Evolutionary conservation across 495 filamentous ascomycete genomes (phyloP), one percentile per base, ranked within the genome.

Genomic region (Friedmanniomyces simplex): DNA sequence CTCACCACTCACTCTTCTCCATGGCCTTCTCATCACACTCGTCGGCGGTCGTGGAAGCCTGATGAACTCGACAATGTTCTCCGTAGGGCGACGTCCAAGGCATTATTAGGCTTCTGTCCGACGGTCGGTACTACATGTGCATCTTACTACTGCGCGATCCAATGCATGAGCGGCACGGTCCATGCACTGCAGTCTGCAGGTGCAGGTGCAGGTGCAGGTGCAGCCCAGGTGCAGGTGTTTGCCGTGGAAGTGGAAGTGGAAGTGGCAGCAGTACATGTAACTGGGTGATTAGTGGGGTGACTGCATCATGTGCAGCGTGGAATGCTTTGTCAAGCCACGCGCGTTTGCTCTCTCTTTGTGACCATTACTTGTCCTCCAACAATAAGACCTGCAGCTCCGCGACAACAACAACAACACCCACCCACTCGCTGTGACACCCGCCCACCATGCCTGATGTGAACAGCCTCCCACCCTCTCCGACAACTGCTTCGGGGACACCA

Each of bases 401-500:
- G n/a, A n/a, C n/a, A 37, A 8, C 16, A 16, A 37, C 34, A 37
- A 37, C 34, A 16, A 37, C 34, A 8, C 34, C 16, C 34, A 16
- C 16, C 8, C 34, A 8, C 8, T 16, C 34, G 34, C 8, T 16
- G 8, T 8, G 8, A 16, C 16, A 37, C 34, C 8, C 34, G 8
- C 34, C 34, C 8, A 8, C 12, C 16, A 52, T 37, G 25, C 51
- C 51, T 1, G 51, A 54, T 28, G 7, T 54, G 2, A 54, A 54
- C 37, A 42, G 2, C 51, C 37, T 54, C 14, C 83, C 85, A 50
- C 76, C 81, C 16, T 85, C 84, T 45, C 80, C 64, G 49, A 76
- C 76, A n/a, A 74, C 69, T 14, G 85, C 84, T 47, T 79, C 64
- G 50, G 76, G 76, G n/a, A 74, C 69, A 47, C 78, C 75, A 22